Conservation (phyloP, 805 yeast species). For the Lachancea kluyveri region DNA sequence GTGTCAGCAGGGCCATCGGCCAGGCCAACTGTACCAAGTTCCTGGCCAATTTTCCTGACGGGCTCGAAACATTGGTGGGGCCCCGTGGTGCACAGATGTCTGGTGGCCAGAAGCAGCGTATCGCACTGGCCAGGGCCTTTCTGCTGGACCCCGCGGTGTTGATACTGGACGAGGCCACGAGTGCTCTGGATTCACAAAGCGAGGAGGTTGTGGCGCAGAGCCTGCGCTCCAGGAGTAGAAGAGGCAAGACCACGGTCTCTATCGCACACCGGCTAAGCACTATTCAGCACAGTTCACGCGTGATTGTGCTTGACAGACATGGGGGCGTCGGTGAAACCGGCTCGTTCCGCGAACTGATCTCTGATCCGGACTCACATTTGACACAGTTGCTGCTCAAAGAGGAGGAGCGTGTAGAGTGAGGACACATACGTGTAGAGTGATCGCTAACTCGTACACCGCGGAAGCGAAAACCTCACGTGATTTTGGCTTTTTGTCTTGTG, state of each 20-base stretch:
- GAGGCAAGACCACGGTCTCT: slow-evolving; percentile 70
- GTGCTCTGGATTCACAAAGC: slow-evolving; percentile 84
- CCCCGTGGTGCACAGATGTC: slow-evolving; percentile 83
- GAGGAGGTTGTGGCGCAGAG: slow-evolving; percentile 82
- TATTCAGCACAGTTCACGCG: slow-evolving; percentile 72
- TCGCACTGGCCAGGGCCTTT: slow-evolving; percentile 85
- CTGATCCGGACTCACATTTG: slow-evolving; percentile 32
- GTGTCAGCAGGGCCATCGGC: slow-evolving; percentile 52
- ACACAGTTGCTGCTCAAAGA: slow-evolving; percentile 32
- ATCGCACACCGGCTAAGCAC: slow-evolving; percentile 92
- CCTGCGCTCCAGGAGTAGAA: slow-evolving; percentile 45
- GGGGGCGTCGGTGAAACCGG: slow-evolving; percentile 77
- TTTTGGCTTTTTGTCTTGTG: too few species aligned
- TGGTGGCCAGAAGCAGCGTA: slow-evolving; percentile 93
- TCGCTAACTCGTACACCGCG: too few species aligned
- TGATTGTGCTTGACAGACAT: slow-evolving; percentile 68
- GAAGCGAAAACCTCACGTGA: too few species aligned
- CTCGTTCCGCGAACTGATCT: slow-evolving; percentile 44
- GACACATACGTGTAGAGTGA: too few species aligned
- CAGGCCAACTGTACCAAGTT: slow-evolving; percentile 72
- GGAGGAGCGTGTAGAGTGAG: slow-evolving; percentile 13
- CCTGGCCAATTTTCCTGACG: slow-evolving; percentile 70
- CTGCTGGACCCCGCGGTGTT: slow-evolving; percentile 73
- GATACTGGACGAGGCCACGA: slow-evolving; percentile 89
- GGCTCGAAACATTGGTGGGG: slow-evolving; percentile 77